Base-by-base conservation (phyloP, 306 rosid genomes). In the Prunus fruticosa region DNA sequence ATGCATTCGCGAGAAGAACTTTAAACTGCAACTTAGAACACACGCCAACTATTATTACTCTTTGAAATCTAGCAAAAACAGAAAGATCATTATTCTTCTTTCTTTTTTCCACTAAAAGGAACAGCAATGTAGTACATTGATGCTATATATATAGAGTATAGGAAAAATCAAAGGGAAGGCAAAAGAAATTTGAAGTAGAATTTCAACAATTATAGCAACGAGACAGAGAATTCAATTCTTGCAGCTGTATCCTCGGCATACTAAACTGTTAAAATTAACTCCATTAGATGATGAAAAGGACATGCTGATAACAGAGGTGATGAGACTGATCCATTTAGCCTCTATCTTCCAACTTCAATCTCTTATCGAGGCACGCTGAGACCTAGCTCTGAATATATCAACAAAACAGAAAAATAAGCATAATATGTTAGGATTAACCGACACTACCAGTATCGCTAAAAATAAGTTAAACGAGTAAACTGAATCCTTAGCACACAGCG, bases 361-460 rank as follows among this genome's bases (percentile, higher is more conserved):
- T 69, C 71, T 13, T 84, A 90, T 89, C 96, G 94, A 1, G 93
- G 94, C 75, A 89, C 87, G 47, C 93, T 80, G 68, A 88, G 96
- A 69, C 93, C 96, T 73, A 91, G 78, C 78, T 91, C 98, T 93
- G 91, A 79, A 80, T 60, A 77, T 69, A 74, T 68, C 30, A 23
- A 72, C 56, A 69, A 73, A 20, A 19, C 45, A 30, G 25, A 62
- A 30, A 61, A 72, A 4, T 34, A 46, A 60, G 14, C 73, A 12
- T 41, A 16, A 71, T 63, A 25, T 27, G 67, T 80, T 72, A 71
- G 74, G 70, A 74, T 8, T 10, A 41, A 57, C n/a, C 11, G 57
- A 19, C 49, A 69, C 51, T 19, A 46, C 34, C 19, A 76, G 22
- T 23, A 13, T 19, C 2, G 8, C 15, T 19, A 13, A 3, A 79